phyloP scores from a whole-genome alignment of 1,284 basidiomycete species.

The Leccinum laetum region DNA sequence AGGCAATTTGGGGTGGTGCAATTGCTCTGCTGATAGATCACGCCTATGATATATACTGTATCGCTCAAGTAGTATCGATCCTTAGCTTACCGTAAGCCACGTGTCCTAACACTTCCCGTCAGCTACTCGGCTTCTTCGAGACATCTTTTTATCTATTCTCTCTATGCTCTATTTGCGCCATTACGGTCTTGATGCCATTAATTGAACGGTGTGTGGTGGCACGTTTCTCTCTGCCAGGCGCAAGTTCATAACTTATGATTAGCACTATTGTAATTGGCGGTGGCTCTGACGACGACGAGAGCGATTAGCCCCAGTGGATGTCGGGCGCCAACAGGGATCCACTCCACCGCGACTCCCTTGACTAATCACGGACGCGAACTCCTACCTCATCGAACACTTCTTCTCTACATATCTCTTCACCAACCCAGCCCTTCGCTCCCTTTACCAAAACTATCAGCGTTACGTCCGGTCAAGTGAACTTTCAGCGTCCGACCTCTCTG shows the following conservation, averaged over 20 bases:
- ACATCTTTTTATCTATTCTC: conserved; percentile 93
- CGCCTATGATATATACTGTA: no score
- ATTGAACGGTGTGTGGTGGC: conserved; percentile 66
- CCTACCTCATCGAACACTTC: conserved; percentile 86
- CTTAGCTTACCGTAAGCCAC: no score
- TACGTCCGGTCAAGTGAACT: no score
- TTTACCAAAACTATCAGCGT: conserved; percentile 58
- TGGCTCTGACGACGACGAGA: conserved; percentile 55
- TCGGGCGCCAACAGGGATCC: conserved; percentile 28
- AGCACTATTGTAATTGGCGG: conserved; percentile 70
- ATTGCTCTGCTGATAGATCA: no score
- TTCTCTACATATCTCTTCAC: conserved; percentile 95
- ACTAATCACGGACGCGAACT: conserved; percentile 85
- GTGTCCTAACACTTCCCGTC: no score
- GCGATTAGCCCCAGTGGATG: conserved; percentile 45
- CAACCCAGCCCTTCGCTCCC: conserved; percentile 78
- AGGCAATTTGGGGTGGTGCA: no score
- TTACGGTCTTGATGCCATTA: conserved; percentile 89
- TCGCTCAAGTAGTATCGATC: no score
- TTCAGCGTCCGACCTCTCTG: no score
- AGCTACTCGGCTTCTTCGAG: conserved; percentile 64
- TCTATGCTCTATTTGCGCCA: conserved; percentile 52
- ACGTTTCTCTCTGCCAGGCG: neutral
- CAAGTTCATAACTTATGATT: conserved; percentile 31
- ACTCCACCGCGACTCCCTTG: conserved; percentile 67